A percentile compares a stretch with the other conserved stretches of the same genome.
Evolutionary conservation across 2,329 filamentous ascomycete genomes (phyloP).

Genomic region (Fusarium pininemorale): DNA sequence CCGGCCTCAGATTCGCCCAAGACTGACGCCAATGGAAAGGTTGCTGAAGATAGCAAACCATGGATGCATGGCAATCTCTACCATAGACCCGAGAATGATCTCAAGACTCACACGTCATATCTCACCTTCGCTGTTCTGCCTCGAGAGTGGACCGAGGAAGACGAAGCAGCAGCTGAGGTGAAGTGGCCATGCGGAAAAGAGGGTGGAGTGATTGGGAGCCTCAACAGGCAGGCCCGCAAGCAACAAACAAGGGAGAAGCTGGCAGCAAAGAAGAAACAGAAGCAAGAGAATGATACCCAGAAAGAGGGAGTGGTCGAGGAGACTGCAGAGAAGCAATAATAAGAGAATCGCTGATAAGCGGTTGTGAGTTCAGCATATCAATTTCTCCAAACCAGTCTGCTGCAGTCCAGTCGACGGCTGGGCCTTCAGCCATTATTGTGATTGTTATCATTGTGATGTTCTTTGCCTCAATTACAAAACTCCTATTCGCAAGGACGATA

Average conservation of each 20-base stretch:
- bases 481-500: background rate
- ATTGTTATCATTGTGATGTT: conserved; percentile 8
- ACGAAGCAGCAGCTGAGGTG: conserved; percentile 74
- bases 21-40: conserved; percentile 39
- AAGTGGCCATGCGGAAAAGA: conserved; percentile 71
- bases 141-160: conserved; percentile 83
- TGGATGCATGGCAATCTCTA: conserved; percentile 82
- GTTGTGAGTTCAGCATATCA: conserved; percentile 2
- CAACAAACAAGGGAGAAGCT: conserved; percentile 65
- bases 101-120: conserved; percentile 98
- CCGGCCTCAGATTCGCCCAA: conserved; percentile 41
- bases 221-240: conserved; percentile 64
- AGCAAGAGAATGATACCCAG: conserved; percentile 38
- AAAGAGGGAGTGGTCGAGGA: conserved; percentile 22
- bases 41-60: conserved; percentile 53
- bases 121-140: conserved; percentile 91
- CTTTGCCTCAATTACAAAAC: background rate
- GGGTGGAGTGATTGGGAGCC: conserved; percentile 60
- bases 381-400: background rate
- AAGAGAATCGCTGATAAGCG: background rate
- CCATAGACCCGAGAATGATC: conserved; percentile 83
- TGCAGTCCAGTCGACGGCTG: background rate
- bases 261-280: conserved; percentile 57
- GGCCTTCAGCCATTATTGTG: background rate
- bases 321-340: conserved; percentile 30